phyloP scores from a whole-genome alignment of 2,329 filamentous ascomycete species.

The Coniochaeta pulveracea region DNA sequence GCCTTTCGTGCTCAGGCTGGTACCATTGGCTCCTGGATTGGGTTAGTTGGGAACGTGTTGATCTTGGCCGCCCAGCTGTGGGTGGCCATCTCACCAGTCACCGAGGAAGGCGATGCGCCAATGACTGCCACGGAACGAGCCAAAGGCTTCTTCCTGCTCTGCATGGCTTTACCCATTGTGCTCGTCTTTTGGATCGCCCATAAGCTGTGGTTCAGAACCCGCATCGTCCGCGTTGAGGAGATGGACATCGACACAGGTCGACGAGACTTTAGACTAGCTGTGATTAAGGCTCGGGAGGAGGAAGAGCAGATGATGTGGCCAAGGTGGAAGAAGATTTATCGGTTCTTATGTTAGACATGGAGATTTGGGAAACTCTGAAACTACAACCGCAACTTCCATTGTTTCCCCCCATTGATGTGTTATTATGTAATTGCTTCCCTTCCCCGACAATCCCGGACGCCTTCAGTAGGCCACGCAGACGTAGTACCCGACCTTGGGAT shows the following conservation, averaged over 20 bases:
- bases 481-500: background rate
- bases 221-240: constrained; percentile 43
- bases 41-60: constrained; percentile 44
- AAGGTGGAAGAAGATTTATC: constrained; percentile 16
- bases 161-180: constrained; percentile 42
- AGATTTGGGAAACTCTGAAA: background rate
- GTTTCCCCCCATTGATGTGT: no score
- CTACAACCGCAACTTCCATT: no score
- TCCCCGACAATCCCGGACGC: no score
- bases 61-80: constrained; percentile 42
- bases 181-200: constrained; percentile 41
- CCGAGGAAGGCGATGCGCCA: constrained; percentile 11
- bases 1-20: constrained; percentile 53
- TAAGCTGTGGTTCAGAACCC: constrained; percentile 52
- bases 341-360: constrained; percentile 12
- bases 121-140: constrained; percentile 20
- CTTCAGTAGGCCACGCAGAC: constrained; percentile 1
- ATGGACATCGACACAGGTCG: constrained; percentile 51
- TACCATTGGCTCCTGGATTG: constrained; percentile 52
- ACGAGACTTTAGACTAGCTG: constrained; percentile 13
- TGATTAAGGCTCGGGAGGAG: constrained; percentile 15
- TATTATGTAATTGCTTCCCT: no score
- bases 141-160: constrained; percentile 40
- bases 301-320: constrained; percentile 15
- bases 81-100: constrained; percentile 22